Percentiles rank a stretch among this genome's conserved stretches.
phyloP scores from a whole-genome alignment of 345 rosid species.

The Pugionium dolabratum region DNA sequence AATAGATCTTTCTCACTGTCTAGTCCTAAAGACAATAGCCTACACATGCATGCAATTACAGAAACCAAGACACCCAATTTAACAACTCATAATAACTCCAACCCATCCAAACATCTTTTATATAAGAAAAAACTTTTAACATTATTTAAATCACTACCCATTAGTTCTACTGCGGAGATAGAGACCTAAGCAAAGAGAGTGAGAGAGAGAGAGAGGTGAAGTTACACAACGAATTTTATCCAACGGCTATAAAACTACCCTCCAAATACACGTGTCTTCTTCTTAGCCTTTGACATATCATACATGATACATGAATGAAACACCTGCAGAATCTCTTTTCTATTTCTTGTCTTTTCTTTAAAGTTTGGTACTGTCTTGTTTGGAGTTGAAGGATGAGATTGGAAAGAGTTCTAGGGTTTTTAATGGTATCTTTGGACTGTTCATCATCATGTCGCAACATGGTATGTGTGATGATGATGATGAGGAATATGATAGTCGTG shows the following conservation, averaged over 20 bases:
- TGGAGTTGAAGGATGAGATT: constrained; percentile 68
- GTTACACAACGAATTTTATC: constrained; percentile 29
- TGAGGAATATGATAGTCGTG: constrained; percentile 39
- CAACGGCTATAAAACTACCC: constrained; percentile 37
- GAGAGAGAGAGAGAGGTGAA: background rate
- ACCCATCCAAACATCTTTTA: constrained; percentile 21
- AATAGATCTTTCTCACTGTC: constrained; percentile 61
- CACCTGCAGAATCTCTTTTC: constrained; percentile 45
- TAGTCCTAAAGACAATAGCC: constrained; percentile 43
- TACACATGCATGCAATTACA: constrained; percentile 47
- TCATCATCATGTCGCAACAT: constrained; percentile 38
- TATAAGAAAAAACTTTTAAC: background rate
- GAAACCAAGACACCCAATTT: constrained; percentile 44
- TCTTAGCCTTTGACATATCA: constrained; percentile 25
- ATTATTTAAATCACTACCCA: constrained; percentile 3
- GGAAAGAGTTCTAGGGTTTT: constrained; percentile 94
- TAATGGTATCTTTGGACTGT: constrained; percentile 53
- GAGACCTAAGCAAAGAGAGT: constrained; percentile 31
- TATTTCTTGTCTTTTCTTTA: constrained; percentile 37
- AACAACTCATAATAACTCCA: constrained; percentile 40
- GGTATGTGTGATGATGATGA: constrained; percentile 36
- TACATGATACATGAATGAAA: constrained; percentile 37
- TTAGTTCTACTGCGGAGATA: constrained; percentile 37
- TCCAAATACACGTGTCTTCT: constrained; percentile 29
- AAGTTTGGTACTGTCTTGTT: constrained; percentile 51